Base-by-base conservation (phyloP, 805 yeast species). In the Candida railenensis region DNA sequence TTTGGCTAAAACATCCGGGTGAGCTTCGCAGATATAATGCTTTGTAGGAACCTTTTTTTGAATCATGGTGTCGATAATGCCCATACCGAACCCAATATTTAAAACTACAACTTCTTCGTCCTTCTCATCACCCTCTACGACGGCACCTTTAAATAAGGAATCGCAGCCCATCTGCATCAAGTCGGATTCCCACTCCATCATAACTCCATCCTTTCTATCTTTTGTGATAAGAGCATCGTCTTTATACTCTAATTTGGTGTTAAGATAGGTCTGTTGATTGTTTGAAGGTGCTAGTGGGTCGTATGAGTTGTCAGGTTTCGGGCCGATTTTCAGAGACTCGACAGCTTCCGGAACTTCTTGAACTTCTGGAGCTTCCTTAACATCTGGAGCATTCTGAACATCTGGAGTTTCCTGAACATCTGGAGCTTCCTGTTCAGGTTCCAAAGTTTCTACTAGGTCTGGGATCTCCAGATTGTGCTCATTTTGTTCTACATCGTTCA, bases 51-150 rank as follows among this genome's bases (percentile, higher is more conserved):
- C 55, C 2, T 65, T 65, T 20, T 4, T 4, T 58, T 86, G 86
- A 49, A 91, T 87, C 77, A 84, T 81, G 1, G 80, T 69, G 62
- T 91, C 98, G 45, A 91, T 90, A 45, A 91, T 92, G 2, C 98
- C 98, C 97, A 91, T 89, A 2, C 98, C 98, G 62, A 92, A 91
- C 0, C 98, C 98, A 34, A 91, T 87, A 57, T 91, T 91, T 33
- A 92, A 69, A 2, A 92, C 81, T 34, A 71, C 77, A 18, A 74
- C 54, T 36, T 71, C 75, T 8, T 71, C 61, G 32, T 73, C 71
- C 1, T 61, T 62, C 18, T 67, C 71, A 7, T 56, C 56, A 18
- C 61, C 50, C 8, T 45, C 57, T 55, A 67, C 43, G 5, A 57
- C 62, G 11, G 67, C 55, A 1, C 80, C 71, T 41, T 71, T 71